Evolutionary conservation across 352 stramenopile genomes (phyloP), one percentile per base, ranked within the genome.

Genomic region (Globisporangium apiculatum): DNA sequence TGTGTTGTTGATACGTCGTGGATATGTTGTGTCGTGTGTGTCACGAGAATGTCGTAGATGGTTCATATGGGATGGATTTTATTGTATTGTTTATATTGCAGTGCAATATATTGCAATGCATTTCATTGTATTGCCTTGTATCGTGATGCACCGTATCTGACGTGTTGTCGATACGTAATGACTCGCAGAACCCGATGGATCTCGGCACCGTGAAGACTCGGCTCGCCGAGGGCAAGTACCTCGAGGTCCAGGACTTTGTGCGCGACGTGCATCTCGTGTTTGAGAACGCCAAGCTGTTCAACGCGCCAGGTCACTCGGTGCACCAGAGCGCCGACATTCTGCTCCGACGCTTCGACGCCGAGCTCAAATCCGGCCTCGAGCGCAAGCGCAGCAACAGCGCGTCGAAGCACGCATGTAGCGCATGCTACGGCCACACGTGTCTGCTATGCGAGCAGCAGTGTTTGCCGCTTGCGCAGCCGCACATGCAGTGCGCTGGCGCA

Each of bases 211-310:
- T 98, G 18, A 89, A 86, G 35, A 65, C 72, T 10, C 87, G 90
- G 47, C 71, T 98, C 1, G 73, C 86, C n/a, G 64, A 71, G 54
- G 88, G 81, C 5, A 48, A 72, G 15, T 98, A 98, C 67, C 72
- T 95, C 40, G 79, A 84, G 18, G 75, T 97, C 5, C 68, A 92
- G 17, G 86, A 85, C 56, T 93, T 96, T 58, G 66, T 72, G 15
- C 64, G 63, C 5, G 86, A 97, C 63, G 79, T 97, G 37, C 76
- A 80, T 8, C 69, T 96, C 31, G 86, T 96, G 55, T 96, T 96
- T 72, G 64, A 87, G n/a, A 97, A 97, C 61, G 86, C 89, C 7
- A 95, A 91, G 73, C 66, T 66, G 7, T 97, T 96, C 65, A 97
- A 97, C 53, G 72, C 73, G 3, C 60, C 72, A 12, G 73, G 66